Percentiles rank a stretch among this genome's conserved stretches.
Conservation (phyloP, 2,329 filamentous ascomycete species). For the Beauveria asiatica region DNA sequence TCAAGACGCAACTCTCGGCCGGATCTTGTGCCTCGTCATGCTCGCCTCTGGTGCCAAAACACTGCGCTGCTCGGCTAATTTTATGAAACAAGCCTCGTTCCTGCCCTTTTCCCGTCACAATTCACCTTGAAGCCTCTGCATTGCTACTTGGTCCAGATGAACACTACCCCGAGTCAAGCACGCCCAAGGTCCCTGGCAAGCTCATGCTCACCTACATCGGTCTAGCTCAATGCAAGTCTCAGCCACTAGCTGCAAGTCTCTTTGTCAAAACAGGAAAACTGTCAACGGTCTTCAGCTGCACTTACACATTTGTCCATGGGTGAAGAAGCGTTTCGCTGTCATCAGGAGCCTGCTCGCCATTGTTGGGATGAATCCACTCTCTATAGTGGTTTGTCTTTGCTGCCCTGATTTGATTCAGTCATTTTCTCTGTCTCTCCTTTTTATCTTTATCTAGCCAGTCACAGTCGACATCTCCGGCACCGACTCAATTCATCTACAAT, state of each 20-base stretch:
- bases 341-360: not conserved
- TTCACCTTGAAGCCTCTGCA: not conserved
- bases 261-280: slow-evolving; percentile 5
- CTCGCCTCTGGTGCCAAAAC: not conserved
- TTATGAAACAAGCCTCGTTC: slow-evolving; percentile 1
- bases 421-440: not conserved
- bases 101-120: not conserved
- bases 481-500: not conserved
- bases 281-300: slow-evolving; percentile 5
- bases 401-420: not conserved
- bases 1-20: slow-evolving; percentile 3
- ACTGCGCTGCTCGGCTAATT: not conserved
- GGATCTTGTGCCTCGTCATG: not conserved
- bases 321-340: not conserved
- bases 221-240: slow-evolving; percentile 3
- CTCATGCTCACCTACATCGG: not conserved
- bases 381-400: not conserved
- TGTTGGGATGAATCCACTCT: slow-evolving; percentile 6
- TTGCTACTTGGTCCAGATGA: not conserved
- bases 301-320: not conserved
- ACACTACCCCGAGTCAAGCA: not conserved
- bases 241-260: slow-evolving; percentile 3
- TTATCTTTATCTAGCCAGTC: not conserved
- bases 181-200: not conserved
- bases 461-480: not conserved